A percentile compares a stretch with the other conserved stretches of the same genome.
phyloP scores from a whole-genome alignment of 2,329 filamentous ascomycete species.

The Sphaerostilbella broomeana region DNA sequence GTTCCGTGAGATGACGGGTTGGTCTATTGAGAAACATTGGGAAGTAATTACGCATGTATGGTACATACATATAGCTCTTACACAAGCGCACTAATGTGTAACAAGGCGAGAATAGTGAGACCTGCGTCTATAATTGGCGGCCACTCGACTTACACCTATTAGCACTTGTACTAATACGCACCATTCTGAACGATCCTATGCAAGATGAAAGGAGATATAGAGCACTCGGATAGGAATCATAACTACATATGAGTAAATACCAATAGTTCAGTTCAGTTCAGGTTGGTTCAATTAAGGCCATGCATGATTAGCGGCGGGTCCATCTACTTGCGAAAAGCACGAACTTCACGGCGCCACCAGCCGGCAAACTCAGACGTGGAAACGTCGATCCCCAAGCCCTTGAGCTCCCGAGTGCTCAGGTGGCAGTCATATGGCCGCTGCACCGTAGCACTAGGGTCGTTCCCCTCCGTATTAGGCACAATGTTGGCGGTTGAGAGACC shows the following conservation, averaged over 20 bases:
- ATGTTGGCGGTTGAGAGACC: slow-evolving; percentile 64
- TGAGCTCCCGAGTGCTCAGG: slow-evolving; percentile 67
- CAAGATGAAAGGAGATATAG: too few relatives aligned
- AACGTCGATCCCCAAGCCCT: slow-evolving; percentile 68
- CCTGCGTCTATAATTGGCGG: too few relatives aligned
- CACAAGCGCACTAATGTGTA: too few relatives aligned
- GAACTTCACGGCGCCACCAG: slow-evolving; percentile 69
- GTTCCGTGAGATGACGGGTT: too few relatives aligned
- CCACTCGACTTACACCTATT: too few relatives aligned
- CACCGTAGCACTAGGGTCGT: slow-evolving; percentile 63
- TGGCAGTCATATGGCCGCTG: slow-evolving; percentile 85
- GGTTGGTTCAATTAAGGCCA: neutral
- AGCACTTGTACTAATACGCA: too few relatives aligned
- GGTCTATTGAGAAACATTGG: too few relatives aligned
- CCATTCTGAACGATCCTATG: too few relatives aligned
- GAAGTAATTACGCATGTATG: too few relatives aligned
- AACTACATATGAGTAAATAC: neutral
- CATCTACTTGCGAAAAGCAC: slow-evolving; percentile 49
- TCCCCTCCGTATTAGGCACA: slow-evolving; percentile 62
- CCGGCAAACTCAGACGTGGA: slow-evolving; percentile 66
- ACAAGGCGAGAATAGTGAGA: too few relatives aligned
- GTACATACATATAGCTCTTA: too few relatives aligned
- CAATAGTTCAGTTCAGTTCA: neutral
- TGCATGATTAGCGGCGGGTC: neutral
- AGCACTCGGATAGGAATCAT: too few relatives aligned